Conservation (phyloP, 139 green algal species). For the Chlamydomonas sphaeroides region DNA sequence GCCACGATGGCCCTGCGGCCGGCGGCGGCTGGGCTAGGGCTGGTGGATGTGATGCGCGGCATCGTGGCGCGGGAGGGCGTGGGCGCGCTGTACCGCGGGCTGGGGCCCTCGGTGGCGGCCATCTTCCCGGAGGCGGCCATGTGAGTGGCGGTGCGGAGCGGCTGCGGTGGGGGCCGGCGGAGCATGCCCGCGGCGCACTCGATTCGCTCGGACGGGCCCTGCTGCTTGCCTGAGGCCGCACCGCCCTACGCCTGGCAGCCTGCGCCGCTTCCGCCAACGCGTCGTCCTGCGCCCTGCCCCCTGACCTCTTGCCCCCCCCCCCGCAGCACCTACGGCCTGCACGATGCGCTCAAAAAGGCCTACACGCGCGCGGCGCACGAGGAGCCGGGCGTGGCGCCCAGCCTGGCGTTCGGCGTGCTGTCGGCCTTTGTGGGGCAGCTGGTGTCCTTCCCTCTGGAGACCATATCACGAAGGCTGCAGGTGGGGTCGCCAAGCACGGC, state of each 20-base stretch:
- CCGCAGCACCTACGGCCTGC: slow-evolving; percentile 40
- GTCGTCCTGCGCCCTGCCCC: no score
- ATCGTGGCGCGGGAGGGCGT: slow-evolving; percentile 71
- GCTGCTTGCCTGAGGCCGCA: no score
- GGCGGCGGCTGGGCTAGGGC: slow-evolving; percentile 27
- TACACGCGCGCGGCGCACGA: slow-evolving; percentile 43
- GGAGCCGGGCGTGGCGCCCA: slow-evolving; percentile 61
- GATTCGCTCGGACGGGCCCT: no score
- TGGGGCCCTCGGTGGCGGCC: slow-evolving; percentile 69
- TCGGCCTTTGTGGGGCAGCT: slow-evolving; percentile 75
- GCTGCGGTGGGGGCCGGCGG: no score
- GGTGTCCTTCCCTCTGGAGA: slow-evolving; percentile 83
- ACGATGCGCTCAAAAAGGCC: slow-evolving; percentile 78
- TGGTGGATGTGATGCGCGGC: slow-evolving; percentile 48
- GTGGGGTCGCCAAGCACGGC: not conserved
- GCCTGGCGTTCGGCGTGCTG: slow-evolving; percentile 63
- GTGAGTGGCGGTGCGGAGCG: no score
- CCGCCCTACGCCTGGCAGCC: no score
- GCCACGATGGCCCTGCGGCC: not conserved
- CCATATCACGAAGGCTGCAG: slow-evolving; percentile 75
- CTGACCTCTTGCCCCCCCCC: no score
- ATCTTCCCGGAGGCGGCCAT: slow-evolving; percentile 88
- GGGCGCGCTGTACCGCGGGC: slow-evolving; percentile 74
- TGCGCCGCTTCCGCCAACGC: no score
- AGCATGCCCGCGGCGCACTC: no score